Evolutionary conservation across 2,329 filamentous ascomycete genomes (phyloP).

Genomic region (Onygena corvina): DNA sequence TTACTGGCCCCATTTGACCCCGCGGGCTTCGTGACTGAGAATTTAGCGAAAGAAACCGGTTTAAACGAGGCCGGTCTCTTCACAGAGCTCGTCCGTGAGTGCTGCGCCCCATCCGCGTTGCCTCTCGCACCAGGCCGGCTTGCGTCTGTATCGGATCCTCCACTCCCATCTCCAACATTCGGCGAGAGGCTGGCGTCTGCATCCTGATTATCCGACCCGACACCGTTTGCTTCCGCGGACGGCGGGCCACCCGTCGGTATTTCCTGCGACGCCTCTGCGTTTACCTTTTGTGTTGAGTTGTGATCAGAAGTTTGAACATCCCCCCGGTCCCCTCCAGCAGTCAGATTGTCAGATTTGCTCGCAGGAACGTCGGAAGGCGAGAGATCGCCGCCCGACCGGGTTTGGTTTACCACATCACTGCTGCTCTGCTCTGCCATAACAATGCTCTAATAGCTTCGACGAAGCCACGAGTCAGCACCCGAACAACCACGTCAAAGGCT

Average conservation of each 20-base stretch:
- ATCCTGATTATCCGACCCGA: constrained; percentile 26
- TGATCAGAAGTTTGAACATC: constrained; percentile 24
- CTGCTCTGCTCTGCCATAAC: constrained; percentile 61
- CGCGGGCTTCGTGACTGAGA: constrained; percentile 51
- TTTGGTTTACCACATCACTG: constrained; percentile 61
- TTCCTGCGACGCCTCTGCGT: constrained; percentile 7
- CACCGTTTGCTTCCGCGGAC: constrained; percentile 28
- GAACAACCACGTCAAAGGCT: background rate
- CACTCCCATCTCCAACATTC: constrained; percentile 34
- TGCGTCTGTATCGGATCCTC: constrained; percentile 52
- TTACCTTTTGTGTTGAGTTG: constrained; percentile 17
- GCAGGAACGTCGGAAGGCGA: constrained; percentile 55
- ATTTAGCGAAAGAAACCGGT: constrained; percentile 55
- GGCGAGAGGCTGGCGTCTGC: constrained; percentile 31
- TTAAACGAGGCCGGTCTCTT: constrained; percentile 54
- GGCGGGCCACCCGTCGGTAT: constrained; percentile 1
- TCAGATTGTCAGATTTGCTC: constrained; percentile 43
- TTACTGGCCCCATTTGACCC: constrained; percentile 41
- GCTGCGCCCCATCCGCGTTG: constrained; percentile 32
- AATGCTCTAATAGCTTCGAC: constrained; percentile 35
- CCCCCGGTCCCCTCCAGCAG: constrained; percentile 41
- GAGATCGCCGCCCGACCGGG: constrained; percentile 53
- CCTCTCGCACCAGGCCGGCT: constrained; percentile 42
- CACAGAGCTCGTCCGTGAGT: constrained; percentile 38
- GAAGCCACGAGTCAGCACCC: constrained; percentile 27